Evolutionary conservation across 2,329 filamentous ascomycete species (phyloP).

Genomic region (Fusarium paranaense): DNA sequence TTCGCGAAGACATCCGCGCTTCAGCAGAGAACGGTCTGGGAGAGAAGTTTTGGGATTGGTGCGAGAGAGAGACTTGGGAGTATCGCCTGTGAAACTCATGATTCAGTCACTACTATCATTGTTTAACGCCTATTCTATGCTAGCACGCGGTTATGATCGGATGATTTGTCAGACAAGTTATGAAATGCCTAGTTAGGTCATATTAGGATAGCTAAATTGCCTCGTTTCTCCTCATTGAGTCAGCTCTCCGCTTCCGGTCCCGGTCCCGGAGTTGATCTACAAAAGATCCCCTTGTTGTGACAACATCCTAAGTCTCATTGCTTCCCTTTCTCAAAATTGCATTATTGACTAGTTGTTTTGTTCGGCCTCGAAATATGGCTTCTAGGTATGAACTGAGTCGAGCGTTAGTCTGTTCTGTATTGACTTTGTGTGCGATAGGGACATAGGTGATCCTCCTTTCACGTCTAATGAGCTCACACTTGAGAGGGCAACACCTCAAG

Average conservation of each 20-base stretch:
- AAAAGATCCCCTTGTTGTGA: not conserved
- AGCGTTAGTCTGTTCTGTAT: no score
- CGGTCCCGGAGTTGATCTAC: not conserved
- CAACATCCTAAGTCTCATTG: rapidly evolving
- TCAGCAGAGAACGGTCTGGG: not conserved
- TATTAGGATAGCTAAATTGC: not conserved
- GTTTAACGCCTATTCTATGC: not conserved
- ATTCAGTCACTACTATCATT: no score
- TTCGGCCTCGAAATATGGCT: not conserved
- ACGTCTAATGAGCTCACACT: not conserved
- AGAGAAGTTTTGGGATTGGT: not conserved
- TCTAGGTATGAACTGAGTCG: not conserved
- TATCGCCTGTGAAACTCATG: not conserved
- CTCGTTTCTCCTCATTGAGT: slow-evolving; percentile 4
- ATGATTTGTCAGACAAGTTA: not conserved
- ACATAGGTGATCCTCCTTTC: not conserved
- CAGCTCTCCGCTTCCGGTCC: not conserved
- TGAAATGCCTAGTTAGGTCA: not conserved
- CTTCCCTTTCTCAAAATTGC: not conserved
- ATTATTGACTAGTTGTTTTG: not conserved
- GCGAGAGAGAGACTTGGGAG: not conserved
- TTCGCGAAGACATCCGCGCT: not conserved
- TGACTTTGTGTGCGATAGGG: not conserved
- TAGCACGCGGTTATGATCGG: not conserved
- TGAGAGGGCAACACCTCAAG: not conserved